Evolutionary conservation across 768 basidiomycete genomes (phyloP), one percentile per base, ranked within the genome.

Genomic region (Phaeotremella skinneri): DNA sequence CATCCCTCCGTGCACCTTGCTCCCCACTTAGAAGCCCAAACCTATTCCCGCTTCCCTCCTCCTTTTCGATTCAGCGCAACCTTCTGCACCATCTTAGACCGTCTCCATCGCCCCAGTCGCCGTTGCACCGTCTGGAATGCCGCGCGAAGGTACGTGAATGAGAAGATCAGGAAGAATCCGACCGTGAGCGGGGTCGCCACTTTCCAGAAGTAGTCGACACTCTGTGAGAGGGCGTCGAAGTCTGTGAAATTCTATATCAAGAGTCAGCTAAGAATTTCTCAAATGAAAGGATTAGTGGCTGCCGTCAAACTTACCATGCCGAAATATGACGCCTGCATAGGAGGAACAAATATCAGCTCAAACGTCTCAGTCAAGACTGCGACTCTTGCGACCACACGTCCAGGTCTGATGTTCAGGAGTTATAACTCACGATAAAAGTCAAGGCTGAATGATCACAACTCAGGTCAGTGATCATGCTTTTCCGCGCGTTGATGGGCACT

Each of bases 91-190:
- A 63, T 51, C 21, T 62, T 53, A 21, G 59, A 59, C 45, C 65
- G 39, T n/a, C 57, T 43, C 61, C 65, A 65, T 29, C 63, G 26
- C 2, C 29, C 53, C n/a, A 63, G 13, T 16, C 57, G 26, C 16
- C 73, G 61, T 32, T 30, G 48, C 23, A 55, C 43, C 3, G 68
- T 71, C 23, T 58, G 52, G 21, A 58, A 30, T n/a, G 57, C 66
- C 13, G 53, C 43, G 29, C 57, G 59, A 37, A 77, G 61, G 43
- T 75, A 77, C 5, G 59, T 39, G 26, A 64, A 73, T 25, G 62
- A 65, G 56, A 77, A 75, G 31, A 72, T 64, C 62, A 77, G 14
- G 58, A 77, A 77, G 69, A 77, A 77, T 1, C 50, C 61, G 25
- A 62, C 62, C 2, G 72, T 68, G 21, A 64, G 56, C 16, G 76